These are phyloP conservation scores for Cladorrhinum sp. DNA, from an alignment of 2,329 filamentous ascomycete species.

Conservation along the genomic window DNA sequence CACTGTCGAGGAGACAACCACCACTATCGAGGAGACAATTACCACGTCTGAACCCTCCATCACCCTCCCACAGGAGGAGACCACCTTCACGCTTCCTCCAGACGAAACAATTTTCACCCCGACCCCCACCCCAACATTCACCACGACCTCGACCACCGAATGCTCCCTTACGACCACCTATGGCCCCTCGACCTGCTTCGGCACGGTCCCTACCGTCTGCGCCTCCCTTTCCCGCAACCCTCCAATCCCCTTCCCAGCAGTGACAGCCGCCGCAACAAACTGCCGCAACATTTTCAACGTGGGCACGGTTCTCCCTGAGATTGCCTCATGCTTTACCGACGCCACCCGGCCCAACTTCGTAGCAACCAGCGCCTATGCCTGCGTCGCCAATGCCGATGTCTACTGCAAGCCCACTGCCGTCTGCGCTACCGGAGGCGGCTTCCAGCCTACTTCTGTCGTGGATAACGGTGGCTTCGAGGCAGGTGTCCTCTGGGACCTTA, in stretches of 20 bases:
- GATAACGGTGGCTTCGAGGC: conserved; percentile 5
- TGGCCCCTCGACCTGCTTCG: background rate
- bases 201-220: conserved; percentile 1
- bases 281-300: conserved; percentile 3
- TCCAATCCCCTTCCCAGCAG: background rate
- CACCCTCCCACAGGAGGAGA: background rate
- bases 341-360: background rate
- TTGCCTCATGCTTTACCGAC: conserved; percentile 5
- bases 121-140: background rate
- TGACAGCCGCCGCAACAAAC: background rate
- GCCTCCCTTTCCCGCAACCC: background rate
- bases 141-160: background rate
- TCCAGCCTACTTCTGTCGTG: background rate
- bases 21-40: background rate
- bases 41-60: background rate
- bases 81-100: background rate
- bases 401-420: conserved; percentile 2
- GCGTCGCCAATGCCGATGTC: conserved; percentile 4
- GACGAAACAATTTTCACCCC: background rate
- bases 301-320: background rate
- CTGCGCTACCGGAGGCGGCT: background rate
- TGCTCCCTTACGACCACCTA: background rate
- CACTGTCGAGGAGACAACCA: too few relatives aligned
- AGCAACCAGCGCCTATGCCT: background rate
- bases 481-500: background rate